phyloP scores from a whole-genome alignment of 768 basidiomycete species.

The Lentinula boryana region DNA sequence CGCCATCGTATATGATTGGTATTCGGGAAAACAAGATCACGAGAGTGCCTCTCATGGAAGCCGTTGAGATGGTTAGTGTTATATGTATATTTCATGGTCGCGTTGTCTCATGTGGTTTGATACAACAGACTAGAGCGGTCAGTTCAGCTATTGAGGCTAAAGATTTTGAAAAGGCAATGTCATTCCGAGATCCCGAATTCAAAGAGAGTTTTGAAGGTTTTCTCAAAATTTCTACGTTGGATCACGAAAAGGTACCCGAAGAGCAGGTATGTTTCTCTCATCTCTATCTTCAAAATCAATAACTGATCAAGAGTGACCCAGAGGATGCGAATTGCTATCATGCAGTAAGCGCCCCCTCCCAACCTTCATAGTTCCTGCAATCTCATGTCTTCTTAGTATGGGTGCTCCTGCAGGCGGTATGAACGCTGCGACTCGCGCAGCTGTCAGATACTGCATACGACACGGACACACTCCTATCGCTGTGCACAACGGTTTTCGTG shows the following conservation, averaged over 20 bases:
- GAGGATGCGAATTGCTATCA: conserved; percentile 76
- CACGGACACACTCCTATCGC: conserved; percentile 92
- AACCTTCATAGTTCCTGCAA: neutral
- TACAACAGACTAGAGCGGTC: conserved; percentile 73
- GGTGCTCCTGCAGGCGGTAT: conserved; percentile 98
- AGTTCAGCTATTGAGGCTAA: conserved; percentile 73
- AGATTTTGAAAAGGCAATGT: conserved; percentile 85
- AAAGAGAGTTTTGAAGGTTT: conserved; percentile 85
- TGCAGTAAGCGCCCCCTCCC: conserved; percentile 59
- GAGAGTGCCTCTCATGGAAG: conserved; percentile 86
- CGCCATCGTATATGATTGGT: conserved; percentile 97
- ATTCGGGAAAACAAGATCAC: conserved; percentile 93
- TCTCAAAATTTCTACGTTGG: conserved; percentile 59
- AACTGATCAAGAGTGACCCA: conserved; percentile 18
- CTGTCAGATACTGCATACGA: conserved; percentile 86
- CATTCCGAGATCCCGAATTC: conserved; percentile 89
- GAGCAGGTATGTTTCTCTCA: conserved; percentile 31
- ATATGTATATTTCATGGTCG: neutral
- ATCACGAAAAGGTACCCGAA: conserved; percentile 46
- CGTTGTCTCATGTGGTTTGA: conserved; percentile 5
- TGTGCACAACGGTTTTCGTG: conserved; percentile 94
- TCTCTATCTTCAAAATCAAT: conserved; percentile 3
- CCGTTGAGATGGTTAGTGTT: conserved; percentile 70
- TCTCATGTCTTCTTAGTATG: conserved; percentile 42
- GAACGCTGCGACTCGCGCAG: conserved; percentile 96